Base-by-base conservation (phyloP, 1,139 yeast species). In the Protomyces arabidopsidicola region DNA sequence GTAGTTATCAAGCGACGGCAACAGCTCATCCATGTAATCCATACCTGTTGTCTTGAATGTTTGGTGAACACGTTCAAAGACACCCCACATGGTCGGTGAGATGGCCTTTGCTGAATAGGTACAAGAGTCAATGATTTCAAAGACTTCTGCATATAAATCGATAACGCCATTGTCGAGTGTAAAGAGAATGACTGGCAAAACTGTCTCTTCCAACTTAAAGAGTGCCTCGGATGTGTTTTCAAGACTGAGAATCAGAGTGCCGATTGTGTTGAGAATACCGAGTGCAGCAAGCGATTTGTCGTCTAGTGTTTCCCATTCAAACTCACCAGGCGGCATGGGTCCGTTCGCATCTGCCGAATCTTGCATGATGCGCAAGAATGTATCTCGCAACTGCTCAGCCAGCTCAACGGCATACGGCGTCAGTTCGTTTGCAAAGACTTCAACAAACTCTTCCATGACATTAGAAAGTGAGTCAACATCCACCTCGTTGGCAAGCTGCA, bases 381-480 rank as follows among this genome's bases (percentile, higher is more conserved):
- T 97, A 67, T 86, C 87, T 35, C 87, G 85, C 60, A 93, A 78
- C 71, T 87, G 90, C 50, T 80, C 81, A 82, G 91, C 90, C 70
- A 93, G 79, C 69, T 89, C 95, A 53, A 88, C 85, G 8, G 98
- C 97, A 75, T 91, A 93, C 36, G 98, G 98, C 69, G 91, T 95
- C 69, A 93, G 79, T 74, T 91, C 96, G 69, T 86, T 89, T 2
- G 96, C 82, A 74, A 87, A 93, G 65, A 83, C 84, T 71, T 91
- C 97, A 27, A 93, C 98, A 73, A 95, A 87, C 71, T 91, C 97
- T 77, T 93, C 98, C 88, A 93, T 90, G 16, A 93, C 97, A 45
- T 87, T 88, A 18, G 96, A 84, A 45, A 93, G 82, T 1, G 93
- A 84, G 73, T 93, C 98, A 67, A 87, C 86, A 71, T 93, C 98